These are phyloP conservation scores for Ophiostoma novo-ulmi DNA, from an alignment of 2,329 filamentous ascomycete species.

Conservation along the genomic window DNA sequence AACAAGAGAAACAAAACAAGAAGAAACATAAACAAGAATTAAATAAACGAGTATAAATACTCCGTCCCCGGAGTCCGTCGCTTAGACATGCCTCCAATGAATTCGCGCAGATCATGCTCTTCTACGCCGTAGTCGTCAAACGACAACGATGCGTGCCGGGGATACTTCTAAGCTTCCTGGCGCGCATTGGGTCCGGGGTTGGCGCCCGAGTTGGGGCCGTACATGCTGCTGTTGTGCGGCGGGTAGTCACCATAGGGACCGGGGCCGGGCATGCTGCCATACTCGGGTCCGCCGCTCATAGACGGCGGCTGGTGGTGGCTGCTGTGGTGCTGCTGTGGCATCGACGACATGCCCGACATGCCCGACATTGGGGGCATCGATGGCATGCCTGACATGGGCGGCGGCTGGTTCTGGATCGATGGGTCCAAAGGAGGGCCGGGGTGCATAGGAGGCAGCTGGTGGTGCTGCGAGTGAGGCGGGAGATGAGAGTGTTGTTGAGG, in stretches of 20 bases:
- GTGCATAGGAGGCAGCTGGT: constrained; percentile 9
- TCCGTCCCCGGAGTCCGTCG: background rate
- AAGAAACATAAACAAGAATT: background rate
- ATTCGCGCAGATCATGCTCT: background rate
- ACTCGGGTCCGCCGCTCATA: constrained; percentile 4
- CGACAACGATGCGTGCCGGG: background rate
- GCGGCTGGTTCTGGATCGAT: constrained; percentile 6
- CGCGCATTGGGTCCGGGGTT: background rate
- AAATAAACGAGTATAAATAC: background rate
- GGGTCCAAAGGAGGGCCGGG: background rate
- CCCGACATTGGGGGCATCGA: constrained; percentile 7
- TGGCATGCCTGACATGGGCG: background rate
- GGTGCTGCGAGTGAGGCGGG: constrained; percentile 10
- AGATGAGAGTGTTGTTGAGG: constrained; percentile 16
- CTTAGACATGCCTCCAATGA: background rate
- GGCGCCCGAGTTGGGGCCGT: constrained; percentile 1
- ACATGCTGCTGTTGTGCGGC: constrained; percentile 10
- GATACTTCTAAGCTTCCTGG: constrained; percentile 9
- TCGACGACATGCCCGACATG: background rate
- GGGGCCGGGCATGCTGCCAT: constrained; percentile 8
- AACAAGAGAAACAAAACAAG: background rate
- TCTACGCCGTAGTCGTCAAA: background rate
- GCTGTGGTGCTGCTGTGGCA: background rate
- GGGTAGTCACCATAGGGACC: background rate
- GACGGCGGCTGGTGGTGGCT: background rate